Evolutionary conservation across 1,284 basidiomycete genomes (phyloP), one percentile per base, ranked within the genome.

Genomic region (Malassezia equina): DNA sequence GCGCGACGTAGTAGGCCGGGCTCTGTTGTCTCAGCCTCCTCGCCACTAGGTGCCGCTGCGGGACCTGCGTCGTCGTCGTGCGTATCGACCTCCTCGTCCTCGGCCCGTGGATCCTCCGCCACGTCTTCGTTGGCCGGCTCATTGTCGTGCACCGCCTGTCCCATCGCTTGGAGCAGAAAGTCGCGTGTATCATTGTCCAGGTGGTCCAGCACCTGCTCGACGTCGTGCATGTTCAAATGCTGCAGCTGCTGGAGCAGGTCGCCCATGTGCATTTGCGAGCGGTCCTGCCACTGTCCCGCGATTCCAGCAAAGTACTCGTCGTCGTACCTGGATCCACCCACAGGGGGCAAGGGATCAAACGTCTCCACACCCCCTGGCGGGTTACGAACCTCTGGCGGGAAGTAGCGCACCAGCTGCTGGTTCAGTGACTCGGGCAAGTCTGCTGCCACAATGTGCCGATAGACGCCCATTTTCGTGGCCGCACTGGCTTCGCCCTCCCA

Each of bases 271-370:
- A 39, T n/a, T n/a, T 25, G n/a, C 6, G 21, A 33, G 12, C 17
- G 40, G 27, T 55, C 47, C 55, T 63, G 59, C 41, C 61, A 39
- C 4, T 50, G 53, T 11, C 36, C 48, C 2, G 27, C 42, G 27
- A 71, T 32, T 0, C 58, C 57, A n/a, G 54, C 62, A 60, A 63
- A 70, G 56, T 73, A 71, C 19, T 41, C 62, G 28, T 71, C 66
- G 52, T 69, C 64, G 43, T 66, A 68, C n/a, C 64, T 40, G 21
- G 68, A 65, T 9, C 36, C 59, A 9, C n/a, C 41, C 19, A 24
- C 29, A 6, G 70, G 71, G 2, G 70, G 69, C 4, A 74, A 52
- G n/a, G 71, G 71, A 43, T 74, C 71, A 28, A 59, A 69, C 6
- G 66, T 56, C 11, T 72, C 66, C 42, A 72, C 58, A 41, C 59